A percentile compares a stretch with the other conserved stretches of the same genome.
phyloP scores from a whole-genome alignment of 257 asterid genomes.

The Linderniella brevidens region DNA sequence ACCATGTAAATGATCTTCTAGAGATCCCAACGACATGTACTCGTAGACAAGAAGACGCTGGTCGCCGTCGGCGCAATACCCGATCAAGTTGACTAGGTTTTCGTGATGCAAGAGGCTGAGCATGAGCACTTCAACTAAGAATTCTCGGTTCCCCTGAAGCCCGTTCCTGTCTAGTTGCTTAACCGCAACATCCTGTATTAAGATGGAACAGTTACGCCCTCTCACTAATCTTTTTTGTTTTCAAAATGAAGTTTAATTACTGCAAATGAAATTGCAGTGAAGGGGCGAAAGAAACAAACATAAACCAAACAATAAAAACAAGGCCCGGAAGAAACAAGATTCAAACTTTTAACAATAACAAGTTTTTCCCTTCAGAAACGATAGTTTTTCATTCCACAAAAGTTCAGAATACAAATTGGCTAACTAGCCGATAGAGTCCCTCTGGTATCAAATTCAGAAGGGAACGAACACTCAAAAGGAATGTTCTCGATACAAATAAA shows the following conservation, averaged over 20 bases:
- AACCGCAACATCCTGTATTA: constrained; percentile 83
- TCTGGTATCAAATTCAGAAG: too few relatives aligned
- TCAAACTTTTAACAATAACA: neutral
- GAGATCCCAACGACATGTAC: constrained; percentile 90
- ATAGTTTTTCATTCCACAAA: too few relatives aligned
- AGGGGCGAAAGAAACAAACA: too few relatives aligned
- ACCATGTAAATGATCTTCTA: constrained; percentile 96
- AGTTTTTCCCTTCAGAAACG: neutral
- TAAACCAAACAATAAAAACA: neutral
- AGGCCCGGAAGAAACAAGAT: neutral
- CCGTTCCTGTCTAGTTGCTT: constrained; percentile 89
- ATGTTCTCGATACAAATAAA: too few relatives aligned
- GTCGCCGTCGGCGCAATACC: constrained; percentile 94
- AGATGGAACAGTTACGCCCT: too few relatives aligned
- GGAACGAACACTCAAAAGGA: too few relatives aligned
- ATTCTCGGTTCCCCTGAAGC: constrained; percentile 88
- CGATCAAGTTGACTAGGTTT: constrained; percentile 86
- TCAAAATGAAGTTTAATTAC: too few relatives aligned
- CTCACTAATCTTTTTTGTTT: too few relatives aligned
- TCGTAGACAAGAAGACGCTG: constrained; percentile 95
- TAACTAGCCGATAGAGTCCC: too few relatives aligned
- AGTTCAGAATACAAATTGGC: too few relatives aligned
- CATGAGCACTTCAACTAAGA: constrained; percentile 94
- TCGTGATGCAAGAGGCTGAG: constrained; percentile 86
- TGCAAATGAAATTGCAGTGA: too few relatives aligned